Conservation (phyloP, 2,329 filamentous ascomycete species). For the Apiospora kogelbergensis region DNA sequence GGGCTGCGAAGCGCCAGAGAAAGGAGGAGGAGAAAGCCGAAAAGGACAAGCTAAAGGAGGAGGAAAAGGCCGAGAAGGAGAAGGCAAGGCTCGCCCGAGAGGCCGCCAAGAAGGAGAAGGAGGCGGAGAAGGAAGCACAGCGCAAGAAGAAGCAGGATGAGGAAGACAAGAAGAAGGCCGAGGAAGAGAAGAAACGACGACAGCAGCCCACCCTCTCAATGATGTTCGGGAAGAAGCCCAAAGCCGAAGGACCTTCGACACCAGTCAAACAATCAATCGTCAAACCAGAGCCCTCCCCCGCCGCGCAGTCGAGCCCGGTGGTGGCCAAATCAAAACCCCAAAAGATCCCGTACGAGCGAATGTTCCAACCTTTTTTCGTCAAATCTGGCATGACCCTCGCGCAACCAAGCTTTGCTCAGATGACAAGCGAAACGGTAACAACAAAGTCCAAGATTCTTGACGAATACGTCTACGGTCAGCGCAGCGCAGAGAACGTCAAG, state of each 20-base stretch:
- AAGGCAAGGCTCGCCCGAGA: slow-evolving; percentile 16
- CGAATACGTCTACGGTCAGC: slow-evolving; percentile 48
- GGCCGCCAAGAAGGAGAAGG: slow-evolving; percentile 29
- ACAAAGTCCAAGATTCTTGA: slow-evolving; percentile 53
- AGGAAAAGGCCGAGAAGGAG: slow-evolving; percentile 23
- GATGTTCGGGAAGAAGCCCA: slow-evolving; percentile 22
- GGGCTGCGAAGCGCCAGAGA: slow-evolving; percentile 46
- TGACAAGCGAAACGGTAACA: slow-evolving; percentile 58
- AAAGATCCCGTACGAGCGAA: slow-evolving; percentile 61
- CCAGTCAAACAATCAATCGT: not conserved
- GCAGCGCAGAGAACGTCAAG: slow-evolving; percentile 41
- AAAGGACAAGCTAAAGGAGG: slow-evolving; percentile 30
- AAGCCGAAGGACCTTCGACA: slow-evolving; percentile 8
- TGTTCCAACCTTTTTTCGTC: slow-evolving; percentile 80
- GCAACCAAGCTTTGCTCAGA: slow-evolving; percentile 47
- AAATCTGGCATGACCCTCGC: slow-evolving; percentile 74
- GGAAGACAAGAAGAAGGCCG: slow-evolving; percentile 41
- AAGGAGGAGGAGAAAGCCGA: slow-evolving; percentile 50
- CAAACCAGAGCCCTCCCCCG: slow-evolving; percentile 21
- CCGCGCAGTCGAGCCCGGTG: slow-evolving; percentile 21
- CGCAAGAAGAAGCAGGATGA: slow-evolving; percentile 50
- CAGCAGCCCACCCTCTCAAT: not conserved
- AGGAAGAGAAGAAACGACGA: slow-evolving; percentile 16
- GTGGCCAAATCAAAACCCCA: slow-evolving; percentile 25
- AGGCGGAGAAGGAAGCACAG: slow-evolving; percentile 43